Percentiles rank a stretch among this genome's conserved stretches.
These are phyloP conservation scores for Coccomyxa sp. DNA, from an alignment of 139 green algal genomes.

Conservation along the genomic window DNA sequence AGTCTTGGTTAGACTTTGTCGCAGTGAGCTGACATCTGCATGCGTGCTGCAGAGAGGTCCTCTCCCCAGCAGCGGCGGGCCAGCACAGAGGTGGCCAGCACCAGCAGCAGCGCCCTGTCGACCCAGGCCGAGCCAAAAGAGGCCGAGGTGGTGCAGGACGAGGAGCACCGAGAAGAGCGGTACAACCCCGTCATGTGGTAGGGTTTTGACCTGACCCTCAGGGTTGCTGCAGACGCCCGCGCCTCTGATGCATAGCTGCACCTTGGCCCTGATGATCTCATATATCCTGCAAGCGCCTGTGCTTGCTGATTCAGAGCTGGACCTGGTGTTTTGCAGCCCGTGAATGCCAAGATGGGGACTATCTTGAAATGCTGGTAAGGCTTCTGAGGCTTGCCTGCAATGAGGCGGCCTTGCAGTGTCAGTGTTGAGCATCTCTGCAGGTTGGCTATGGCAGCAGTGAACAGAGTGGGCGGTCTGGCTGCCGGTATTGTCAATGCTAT, in stretches of 20 bases:
- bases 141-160: neutral
- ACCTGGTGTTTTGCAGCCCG: too few species aligned
- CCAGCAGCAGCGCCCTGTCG: neutral
- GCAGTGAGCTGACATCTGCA: too few species aligned
- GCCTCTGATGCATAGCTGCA: too few species aligned
- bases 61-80: neutral
- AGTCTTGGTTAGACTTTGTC: too few species aligned
- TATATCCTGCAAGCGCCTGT: too few species aligned
- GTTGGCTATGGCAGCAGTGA: slow-evolving; percentile 20
- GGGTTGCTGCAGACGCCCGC: neutral
- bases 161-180: neutral
- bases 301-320: too few species aligned
- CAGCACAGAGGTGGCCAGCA: neutral
- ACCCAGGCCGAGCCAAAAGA: neutral
- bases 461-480: slow-evolving; percentile 58
- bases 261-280: too few species aligned
- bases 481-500: slow-evolving; percentile 51
- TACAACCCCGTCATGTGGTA: neutral
- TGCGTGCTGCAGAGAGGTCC: neutral
- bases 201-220: neutral
- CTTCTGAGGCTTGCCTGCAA: neutral
- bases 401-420: neutral
- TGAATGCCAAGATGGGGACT: too few species aligned
- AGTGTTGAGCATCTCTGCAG: slow-evolving; percentile 17
- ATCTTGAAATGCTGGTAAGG: too few species aligned